Conservation (phyloP, 768 basidiomycete species). For the Pleurotus ostreatus region DNA sequence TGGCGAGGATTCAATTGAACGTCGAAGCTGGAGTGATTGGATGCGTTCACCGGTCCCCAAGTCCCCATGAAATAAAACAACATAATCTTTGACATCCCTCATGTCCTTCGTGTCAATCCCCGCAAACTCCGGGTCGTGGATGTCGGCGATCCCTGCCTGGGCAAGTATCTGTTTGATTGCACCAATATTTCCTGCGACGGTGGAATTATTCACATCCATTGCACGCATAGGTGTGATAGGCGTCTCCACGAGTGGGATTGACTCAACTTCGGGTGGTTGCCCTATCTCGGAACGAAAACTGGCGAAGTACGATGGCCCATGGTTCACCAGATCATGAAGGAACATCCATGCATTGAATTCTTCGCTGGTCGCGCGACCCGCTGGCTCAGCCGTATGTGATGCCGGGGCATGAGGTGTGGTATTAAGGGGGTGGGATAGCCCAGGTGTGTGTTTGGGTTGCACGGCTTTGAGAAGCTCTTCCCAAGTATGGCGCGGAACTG, state of each 20-base stretch:
- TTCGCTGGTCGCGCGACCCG: slow-evolving; percentile 10
- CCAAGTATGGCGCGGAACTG: neutral
- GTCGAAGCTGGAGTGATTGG: neutral
- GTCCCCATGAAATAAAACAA: slow-evolving; percentile 15
- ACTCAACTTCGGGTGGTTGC: slow-evolving; percentile 11
- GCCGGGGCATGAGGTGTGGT: neutral
- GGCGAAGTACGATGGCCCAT: slow-evolving; percentile 15
- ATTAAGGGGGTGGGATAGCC: neutral
- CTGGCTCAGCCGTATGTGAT: slow-evolving; percentile 9
- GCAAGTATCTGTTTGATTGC: slow-evolving; percentile 5
- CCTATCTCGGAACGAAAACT: slow-evolving; percentile 7
- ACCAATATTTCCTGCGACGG: slow-evolving; percentile 7
- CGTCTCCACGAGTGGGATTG: slow-evolving; percentile 12
- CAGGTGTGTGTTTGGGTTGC: no score
- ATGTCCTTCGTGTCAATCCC: neutral
- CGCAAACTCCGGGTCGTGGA: neutral
- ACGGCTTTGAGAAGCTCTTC: neutral
- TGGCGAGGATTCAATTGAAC: neutral
- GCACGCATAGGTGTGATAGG: neutral
- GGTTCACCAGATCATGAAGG: slow-evolving; percentile 9
- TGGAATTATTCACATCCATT: slow-evolving; percentile 11
- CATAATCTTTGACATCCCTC: slow-evolving; percentile 1
- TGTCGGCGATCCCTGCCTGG: slow-evolving; percentile 3
- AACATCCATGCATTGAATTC: slow-evolving; percentile 16
- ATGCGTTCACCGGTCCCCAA: slow-evolving; percentile 13